Evolutionary conservation across 1,284 basidiomycete species (phyloP).

Genomic region (Austroboletus novae-zelandiae): DNA sequence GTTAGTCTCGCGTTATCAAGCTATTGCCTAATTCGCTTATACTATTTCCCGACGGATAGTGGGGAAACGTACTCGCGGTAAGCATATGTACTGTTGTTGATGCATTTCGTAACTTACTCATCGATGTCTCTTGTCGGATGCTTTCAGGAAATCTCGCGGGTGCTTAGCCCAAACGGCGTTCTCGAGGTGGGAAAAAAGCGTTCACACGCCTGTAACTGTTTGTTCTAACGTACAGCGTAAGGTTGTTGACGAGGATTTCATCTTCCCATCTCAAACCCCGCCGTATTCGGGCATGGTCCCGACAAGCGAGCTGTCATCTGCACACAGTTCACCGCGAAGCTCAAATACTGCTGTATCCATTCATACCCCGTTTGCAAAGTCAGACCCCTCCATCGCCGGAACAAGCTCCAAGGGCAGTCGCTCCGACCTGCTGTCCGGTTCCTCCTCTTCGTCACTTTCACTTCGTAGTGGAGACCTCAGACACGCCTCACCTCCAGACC

Average conservation of each 20-base stretch:
- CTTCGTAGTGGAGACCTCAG: conserved; percentile 13
- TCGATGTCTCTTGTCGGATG: conserved; percentile 2
- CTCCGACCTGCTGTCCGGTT: conserved; percentile 10
- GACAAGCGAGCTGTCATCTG: conserved; percentile 17
- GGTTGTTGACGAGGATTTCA: conserved; percentile 70
- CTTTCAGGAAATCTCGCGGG: conserved; percentile 59
- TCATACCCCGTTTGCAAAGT: conserved; percentile 20
- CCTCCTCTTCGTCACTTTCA: conserved; percentile 24
- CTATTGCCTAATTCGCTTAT: conserved; percentile 9
- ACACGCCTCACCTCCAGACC: conserved; percentile 34
- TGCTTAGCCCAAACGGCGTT: conserved; percentile 57
- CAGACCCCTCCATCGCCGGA: conserved; percentile 21
- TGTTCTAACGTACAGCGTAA: conserved; percentile 27
- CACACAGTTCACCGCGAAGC: conserved; percentile 25
- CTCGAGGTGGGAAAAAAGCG: conserved; percentile 51
- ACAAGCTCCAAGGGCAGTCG: conserved; percentile 14
- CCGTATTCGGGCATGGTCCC: conserved; percentile 8
- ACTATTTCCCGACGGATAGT: conserved; percentile 31
- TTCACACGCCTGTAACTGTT: not conserved
- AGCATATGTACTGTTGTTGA: conserved; percentile 8
- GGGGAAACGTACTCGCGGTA: conserved; percentile 53
- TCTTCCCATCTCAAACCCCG: conserved; percentile 54
- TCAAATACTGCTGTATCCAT: conserved; percentile 28
- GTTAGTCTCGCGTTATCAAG: conserved; percentile 33
- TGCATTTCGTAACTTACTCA: conserved; percentile 12